Conservation (phyloP, 306 rosid species). For the Urtica urens region DNA sequence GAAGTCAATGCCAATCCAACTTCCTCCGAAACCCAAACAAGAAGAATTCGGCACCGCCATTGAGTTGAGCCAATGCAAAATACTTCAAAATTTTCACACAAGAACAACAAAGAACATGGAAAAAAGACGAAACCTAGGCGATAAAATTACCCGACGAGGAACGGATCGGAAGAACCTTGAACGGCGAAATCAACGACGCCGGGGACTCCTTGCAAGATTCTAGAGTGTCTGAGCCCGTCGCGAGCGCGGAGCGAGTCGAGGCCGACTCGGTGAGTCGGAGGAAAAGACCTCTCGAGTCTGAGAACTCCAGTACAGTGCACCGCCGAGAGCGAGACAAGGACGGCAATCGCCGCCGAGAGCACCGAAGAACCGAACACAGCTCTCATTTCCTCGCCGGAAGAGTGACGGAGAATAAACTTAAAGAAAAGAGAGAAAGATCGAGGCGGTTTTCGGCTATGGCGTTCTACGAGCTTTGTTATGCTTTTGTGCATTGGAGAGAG, state of each 20-base stretch:
- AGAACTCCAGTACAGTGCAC: conserved; percentile 38
- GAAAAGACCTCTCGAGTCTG: conserved; percentile 46
- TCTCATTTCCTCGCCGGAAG: conserved; percentile 1
- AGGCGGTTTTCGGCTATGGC: conserved; percentile 6
- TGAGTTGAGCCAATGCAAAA: conserved; percentile 3
- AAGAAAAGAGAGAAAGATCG: not conserved
- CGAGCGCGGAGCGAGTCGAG: conserved; percentile 49
- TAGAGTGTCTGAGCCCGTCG: conserved; percentile 57
- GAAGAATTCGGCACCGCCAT: not conserved
- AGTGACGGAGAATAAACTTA: not conserved
- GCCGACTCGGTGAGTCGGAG: conserved; percentile 33
- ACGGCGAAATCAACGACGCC: conserved; percentile 69
- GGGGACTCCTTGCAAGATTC: conserved; percentile 55
- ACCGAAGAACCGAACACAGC: conserved; percentile 34
- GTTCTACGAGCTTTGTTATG: conserved; percentile 20
- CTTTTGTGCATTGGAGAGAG: conserved; percentile 33
- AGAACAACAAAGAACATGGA: not conserved
- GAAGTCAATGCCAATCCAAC: conserved; percentile 8
- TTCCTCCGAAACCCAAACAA: conserved; percentile 12
- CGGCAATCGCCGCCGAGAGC: conserved; percentile 10
- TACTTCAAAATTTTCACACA: not conserved
- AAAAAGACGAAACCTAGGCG: conserved; percentile 4
- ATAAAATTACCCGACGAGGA: conserved; percentile 51
- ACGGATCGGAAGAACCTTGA: conserved; percentile 70
- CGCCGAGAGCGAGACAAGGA: conserved; percentile 20